These are phyloP conservation scores for Hypoxylon trugodes DNA, from an alignment of 495 filamentous ascomycete species.

Conservation along the genomic window DNA sequence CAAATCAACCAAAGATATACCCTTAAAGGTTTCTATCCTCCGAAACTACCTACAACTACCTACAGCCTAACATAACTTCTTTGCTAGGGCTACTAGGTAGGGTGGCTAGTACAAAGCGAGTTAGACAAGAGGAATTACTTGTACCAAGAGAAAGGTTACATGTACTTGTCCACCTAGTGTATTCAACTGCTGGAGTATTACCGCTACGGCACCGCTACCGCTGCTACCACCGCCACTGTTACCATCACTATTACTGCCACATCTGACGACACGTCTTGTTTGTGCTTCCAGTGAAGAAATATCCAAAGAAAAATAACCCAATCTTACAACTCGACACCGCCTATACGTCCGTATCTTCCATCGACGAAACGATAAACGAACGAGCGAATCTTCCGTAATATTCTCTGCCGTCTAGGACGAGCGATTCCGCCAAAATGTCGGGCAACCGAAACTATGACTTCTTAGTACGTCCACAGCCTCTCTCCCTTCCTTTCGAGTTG, in stretches of 20 bases:
- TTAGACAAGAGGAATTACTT: slow-evolving; percentile 34
- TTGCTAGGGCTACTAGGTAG: no score
- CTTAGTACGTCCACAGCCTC: slow-evolving; percentile 67
- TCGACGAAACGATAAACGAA: slow-evolving; percentile 14
- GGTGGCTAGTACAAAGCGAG: slow-evolving; percentile 41
- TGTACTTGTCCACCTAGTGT: slow-evolving; percentile 9
- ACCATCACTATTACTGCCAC: slow-evolving; percentile 16
- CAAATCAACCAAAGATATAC: neutral
- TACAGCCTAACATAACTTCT: no score
- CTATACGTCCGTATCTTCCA: neutral
- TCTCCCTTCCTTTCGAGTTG: slow-evolving; percentile 14
- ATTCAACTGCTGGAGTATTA: slow-evolving; percentile 7
- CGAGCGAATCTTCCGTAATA: slow-evolving; percentile 5
- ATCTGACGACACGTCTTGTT: slow-evolving; percentile 38
- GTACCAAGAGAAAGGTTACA: slow-evolving; percentile 36
- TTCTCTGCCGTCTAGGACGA: slow-evolving; percentile 37
- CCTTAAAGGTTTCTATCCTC: slow-evolving; percentile 11
- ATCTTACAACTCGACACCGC: slow-evolving; percentile 12
- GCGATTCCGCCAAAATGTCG: slow-evolving; percentile 72
- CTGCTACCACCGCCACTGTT: slow-evolving; percentile 1
- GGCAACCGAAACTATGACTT: slow-evolving; percentile 98
- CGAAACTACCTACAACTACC: slow-evolving; percentile 6
- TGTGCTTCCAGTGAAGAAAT: slow-evolving; percentile 3
- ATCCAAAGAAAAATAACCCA: no score
- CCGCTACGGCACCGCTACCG: slow-evolving; percentile 8